A percentile compares a stretch with the other conserved stretches of the same genome.
Evolutionary conservation across 1,284 basidiomycete genomes (phyloP).

Genomic region (Cryptococcus sp.): DNA sequence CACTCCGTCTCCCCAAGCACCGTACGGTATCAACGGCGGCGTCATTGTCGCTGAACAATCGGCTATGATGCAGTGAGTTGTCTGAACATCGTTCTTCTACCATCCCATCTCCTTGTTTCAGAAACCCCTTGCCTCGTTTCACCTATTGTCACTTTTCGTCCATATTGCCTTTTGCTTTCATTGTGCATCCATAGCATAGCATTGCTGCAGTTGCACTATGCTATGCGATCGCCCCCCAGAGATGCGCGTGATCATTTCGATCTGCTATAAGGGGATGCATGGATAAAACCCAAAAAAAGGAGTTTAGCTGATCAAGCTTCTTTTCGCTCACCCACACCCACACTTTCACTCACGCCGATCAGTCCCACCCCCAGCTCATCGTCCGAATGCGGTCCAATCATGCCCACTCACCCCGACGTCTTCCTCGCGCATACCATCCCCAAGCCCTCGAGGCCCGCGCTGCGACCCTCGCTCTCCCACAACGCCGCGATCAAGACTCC

Average conservation of each 20-base stretch:
- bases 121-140: conserved; percentile 1
- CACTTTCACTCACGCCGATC: neutral
- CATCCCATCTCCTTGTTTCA: neutral
- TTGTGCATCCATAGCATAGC: neutral
- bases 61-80: conserved; percentile 28
- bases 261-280: neutral
- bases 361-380: conserved; percentile 3
- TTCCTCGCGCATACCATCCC: conserved; percentile 55
- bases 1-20: conserved; percentile 31
- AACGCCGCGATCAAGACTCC: conserved; percentile 16
- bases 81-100: conserved; percentile 3
- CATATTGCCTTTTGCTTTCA: neutral
- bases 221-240: neutral
- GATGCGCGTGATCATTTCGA: neutral
- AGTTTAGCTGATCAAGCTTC: conserved; percentile 10
- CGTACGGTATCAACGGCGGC: conserved; percentile 32
- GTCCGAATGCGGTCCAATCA: conserved; percentile 10
- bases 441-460: conserved; percentile 57
- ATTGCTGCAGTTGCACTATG: neutral
- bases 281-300: neutral
- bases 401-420: conserved; percentile 17
- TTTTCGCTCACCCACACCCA: neutral
- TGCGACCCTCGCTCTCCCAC: conserved; percentile 27
- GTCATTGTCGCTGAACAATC: conserved; percentile 22
- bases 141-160: conserved; percentile 1